Percentiles rank a stretch among this genome's conserved stretches.
These are phyloP conservation scores for Salix arbutifolia DNA, from an alignment of 345 rosid genomes.

Conservation along the genomic window DNA sequence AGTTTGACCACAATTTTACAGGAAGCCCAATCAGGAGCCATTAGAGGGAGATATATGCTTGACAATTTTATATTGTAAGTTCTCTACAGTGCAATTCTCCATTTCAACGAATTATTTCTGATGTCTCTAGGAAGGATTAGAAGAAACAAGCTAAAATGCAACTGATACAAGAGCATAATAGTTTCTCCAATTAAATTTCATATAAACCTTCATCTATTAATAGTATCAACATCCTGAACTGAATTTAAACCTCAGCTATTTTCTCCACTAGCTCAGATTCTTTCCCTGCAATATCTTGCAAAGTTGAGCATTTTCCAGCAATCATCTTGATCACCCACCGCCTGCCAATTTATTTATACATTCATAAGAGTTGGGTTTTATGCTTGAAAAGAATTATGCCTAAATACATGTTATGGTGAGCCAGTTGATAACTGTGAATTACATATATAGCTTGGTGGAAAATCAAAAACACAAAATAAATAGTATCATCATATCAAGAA, in stretches of 20 bases:
- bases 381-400: background rate
- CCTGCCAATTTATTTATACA: conserved; percentile 39
- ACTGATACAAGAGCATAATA: conserved; percentile 9
- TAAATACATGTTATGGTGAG: background rate
- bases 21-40: background rate
- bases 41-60: background rate
- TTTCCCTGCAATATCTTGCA: conserved; percentile 52
- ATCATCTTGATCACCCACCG: conserved; percentile 82
- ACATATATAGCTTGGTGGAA: background rate
- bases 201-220: conserved; percentile 47
- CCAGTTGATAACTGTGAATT: background rate
- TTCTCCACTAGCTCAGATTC: conserved; percentile 86
- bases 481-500: background rate
- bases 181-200: conserved; percentile 18
- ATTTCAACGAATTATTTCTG: background rate
- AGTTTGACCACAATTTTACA: background rate
- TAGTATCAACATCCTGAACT: conserved; percentile 38
- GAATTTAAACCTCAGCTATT: conserved; percentile 78
- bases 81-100: background rate
- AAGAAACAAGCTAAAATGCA: conserved; percentile 4
- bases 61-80: background rate
- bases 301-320: conserved; percentile 39
- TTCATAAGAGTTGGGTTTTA: background rate
- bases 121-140: background rate
- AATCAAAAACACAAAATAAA: background rate